Evolutionary conservation across 164 flowering plant species (phyloP).

Genomic region (Annona cherimola): DNA sequence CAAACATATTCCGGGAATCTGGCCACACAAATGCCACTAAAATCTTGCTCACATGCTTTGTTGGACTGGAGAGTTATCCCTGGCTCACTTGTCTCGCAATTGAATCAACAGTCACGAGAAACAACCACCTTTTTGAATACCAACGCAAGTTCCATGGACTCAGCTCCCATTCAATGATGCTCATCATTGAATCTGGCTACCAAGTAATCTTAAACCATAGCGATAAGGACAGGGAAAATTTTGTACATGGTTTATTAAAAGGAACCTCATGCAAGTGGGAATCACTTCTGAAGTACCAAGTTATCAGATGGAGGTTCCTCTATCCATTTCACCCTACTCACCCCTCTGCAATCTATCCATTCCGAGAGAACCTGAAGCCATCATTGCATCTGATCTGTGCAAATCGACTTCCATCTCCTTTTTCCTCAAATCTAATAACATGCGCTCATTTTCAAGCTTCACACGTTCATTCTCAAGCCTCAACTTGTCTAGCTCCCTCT

Average conservation of each 20-base stretch:
- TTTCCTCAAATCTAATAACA: slow-evolving; percentile 27
- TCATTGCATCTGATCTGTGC: slow-evolving; percentile 7
- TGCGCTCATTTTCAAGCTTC: slow-evolving; percentile 49
- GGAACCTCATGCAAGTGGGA: not conserved
- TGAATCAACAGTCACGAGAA: not conserved
- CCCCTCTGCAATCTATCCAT: slow-evolving; percentile 11
- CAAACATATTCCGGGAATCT: not conserved
- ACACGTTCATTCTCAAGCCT: slow-evolving; percentile 44
- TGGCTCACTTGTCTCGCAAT: not conserved
- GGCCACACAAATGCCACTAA: not conserved
- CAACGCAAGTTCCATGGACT: not conserved
- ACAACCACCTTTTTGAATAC: not conserved
- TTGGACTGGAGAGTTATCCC: not conserved
- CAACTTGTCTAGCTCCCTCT: slow-evolving; percentile 57
- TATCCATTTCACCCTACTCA: slow-evolving; percentile 12
- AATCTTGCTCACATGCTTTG: not conserved
- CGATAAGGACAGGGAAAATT: not conserved
- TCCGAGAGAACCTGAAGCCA: slow-evolving; percentile 5
- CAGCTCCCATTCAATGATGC: not conserved
- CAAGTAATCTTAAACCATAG: not conserved
- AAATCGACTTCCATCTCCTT: slow-evolving; percentile 15
- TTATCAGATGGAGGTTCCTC: slow-evolving; percentile 5
- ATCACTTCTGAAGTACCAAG: not conserved
- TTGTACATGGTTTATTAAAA: not conserved
- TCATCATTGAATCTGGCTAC: not conserved